These are phyloP conservation scores for Nakazawaea peltata DNA, from an alignment of 805 yeast species.

Conservation along the genomic window DNA sequence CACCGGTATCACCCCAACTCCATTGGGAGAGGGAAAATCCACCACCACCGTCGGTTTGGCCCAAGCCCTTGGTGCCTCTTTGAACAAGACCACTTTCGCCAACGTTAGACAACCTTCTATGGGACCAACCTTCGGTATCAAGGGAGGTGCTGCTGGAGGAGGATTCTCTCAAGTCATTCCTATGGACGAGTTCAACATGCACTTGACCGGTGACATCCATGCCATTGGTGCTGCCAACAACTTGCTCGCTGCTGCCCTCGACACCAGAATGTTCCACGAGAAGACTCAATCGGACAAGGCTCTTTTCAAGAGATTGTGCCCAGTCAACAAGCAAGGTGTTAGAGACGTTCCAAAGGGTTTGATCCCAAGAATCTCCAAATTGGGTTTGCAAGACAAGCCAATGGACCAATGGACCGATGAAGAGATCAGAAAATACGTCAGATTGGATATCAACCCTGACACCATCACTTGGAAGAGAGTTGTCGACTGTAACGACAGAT, in stretches of 20 bases:
- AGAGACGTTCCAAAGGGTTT: slow-evolving; percentile 75
- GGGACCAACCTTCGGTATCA: slow-evolving; percentile 99
- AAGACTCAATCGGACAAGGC: slow-evolving; percentile 69
- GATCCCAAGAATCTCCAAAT: slow-evolving; percentile 64
- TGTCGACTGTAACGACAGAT: slow-evolving; percentile 89
- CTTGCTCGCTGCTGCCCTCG: slow-evolving; percentile 92
- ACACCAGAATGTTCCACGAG: slow-evolving; percentile 96
- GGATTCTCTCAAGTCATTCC: slow-evolving; percentile 97
- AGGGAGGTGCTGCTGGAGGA: slow-evolving; percentile 99
- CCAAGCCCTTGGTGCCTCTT: slow-evolving; percentile 93
- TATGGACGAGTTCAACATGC: slow-evolving; percentile 98
- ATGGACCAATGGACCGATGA: slow-evolving; percentile 76
- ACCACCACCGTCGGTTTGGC: slow-evolving; percentile 95
- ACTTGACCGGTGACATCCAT: slow-evolving; percentile 95
- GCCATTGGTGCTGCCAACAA: slow-evolving; percentile 93
- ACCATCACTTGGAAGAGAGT: slow-evolving; percentile 91
- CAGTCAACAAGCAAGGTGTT: slow-evolving; percentile 66
- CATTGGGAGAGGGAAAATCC: slow-evolving; percentile 95
- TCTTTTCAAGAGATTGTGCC: slow-evolving; percentile 79
- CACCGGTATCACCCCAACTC: slow-evolving; percentile 98
- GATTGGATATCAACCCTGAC: slow-evolving; percentile 82
- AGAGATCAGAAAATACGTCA: slow-evolving; percentile 67
- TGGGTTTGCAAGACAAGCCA: slow-evolving; percentile 75
- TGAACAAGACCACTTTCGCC: slow-evolving; percentile 78
- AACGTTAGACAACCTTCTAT: slow-evolving; percentile 96